Evolutionary conservation across 805 yeast genomes (phyloP), one percentile per base, ranked within the genome.

Genomic region (Starmerella gropengiesseri): DNA sequence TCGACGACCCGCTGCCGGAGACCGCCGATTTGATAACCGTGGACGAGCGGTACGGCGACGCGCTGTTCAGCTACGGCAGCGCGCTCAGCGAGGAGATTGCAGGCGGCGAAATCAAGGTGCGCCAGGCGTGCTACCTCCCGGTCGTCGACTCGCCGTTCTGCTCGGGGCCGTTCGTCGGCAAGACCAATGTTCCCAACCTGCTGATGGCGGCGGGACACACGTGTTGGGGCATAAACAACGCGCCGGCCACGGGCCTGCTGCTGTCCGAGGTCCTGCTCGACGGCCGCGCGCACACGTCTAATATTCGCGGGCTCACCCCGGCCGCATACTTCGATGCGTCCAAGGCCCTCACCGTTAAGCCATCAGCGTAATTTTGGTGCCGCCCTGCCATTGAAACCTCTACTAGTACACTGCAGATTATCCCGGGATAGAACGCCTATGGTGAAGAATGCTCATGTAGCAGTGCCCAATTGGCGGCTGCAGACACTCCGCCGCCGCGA

Each of bases 141-240:
- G 95, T 89, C 5, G 71, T 89, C 40, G 95, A 89, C 58, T 89
- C 86, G 7, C 94, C 96, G 1, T 81, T 93, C 4, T 75, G 84
- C 30, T 75, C 89, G 2, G 98, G 98, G 5, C 98, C 98, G 0
- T 67, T 91, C 41, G 78, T 89, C 53, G 98, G 98, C 35, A 89
- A 83, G 54, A 89, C 97, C 0, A 86, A 86, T 55, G 93, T 87
- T 7, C 75, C 73, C 18, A 77, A 78, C 47, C 65, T 89, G 47
- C 81, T 67, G 54, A 61, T 89, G 43, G 95, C 95, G 2, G 75
- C 89, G 13, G 98, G 97, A 0, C 98, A 89, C 62, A 81, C 95
- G 13, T 91, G 97, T 64, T 89, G 98, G 98, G 98, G 98, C 18
- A 91, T 89, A 49, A 91, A 89, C 64, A 89, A 91, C 61, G 95